Evolutionary conservation across 129 eudicot genomes (phyloP).

Genomic region (Chrysanthemum makinoi): DNA sequence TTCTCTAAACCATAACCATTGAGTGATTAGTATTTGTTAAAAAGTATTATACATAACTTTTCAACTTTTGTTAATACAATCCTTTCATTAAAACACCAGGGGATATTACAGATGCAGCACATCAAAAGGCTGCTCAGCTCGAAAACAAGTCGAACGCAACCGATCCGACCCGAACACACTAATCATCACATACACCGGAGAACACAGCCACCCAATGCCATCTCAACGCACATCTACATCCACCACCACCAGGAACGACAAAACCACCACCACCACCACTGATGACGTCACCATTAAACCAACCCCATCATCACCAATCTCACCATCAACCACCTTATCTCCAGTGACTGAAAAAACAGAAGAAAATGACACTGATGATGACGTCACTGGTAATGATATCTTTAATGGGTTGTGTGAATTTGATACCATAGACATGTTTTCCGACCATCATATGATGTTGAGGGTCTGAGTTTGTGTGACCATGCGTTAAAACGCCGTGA

Average conservation of each 20-base stretch:
- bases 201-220: constrained; percentile 91
- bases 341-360: constrained; percentile 58
- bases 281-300: constrained; percentile 37
- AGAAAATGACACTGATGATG: constrained; percentile 39
- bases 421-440: constrained; percentile 33
- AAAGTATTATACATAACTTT: not conserved
- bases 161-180: constrained; percentile 92
- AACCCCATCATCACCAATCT: constrained; percentile 40
- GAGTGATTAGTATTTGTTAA: not conserved
- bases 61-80: not conserved
- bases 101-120: constrained; percentile 97
- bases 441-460: constrained; percentile 33
- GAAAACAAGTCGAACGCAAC: constrained; percentile 98
- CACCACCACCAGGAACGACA: constrained; percentile 72
- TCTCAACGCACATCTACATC: constrained; percentile 81
- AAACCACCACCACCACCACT: constrained; percentile 37
- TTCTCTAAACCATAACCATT: too few species aligned
- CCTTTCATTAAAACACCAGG: constrained; percentile 38
- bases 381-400: constrained; percentile 44
- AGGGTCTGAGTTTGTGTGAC: not conserved
- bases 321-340: constrained; percentile 46
- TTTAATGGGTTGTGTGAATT: constrained; percentile 74
- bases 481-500: too few species aligned
- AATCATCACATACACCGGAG: constrained; percentile 78
- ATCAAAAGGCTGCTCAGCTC: constrained; percentile 87